Base-by-base conservation (phyloP, 495 filamentous ascomycete species). In the Sordaria brevicollis region DNA sequence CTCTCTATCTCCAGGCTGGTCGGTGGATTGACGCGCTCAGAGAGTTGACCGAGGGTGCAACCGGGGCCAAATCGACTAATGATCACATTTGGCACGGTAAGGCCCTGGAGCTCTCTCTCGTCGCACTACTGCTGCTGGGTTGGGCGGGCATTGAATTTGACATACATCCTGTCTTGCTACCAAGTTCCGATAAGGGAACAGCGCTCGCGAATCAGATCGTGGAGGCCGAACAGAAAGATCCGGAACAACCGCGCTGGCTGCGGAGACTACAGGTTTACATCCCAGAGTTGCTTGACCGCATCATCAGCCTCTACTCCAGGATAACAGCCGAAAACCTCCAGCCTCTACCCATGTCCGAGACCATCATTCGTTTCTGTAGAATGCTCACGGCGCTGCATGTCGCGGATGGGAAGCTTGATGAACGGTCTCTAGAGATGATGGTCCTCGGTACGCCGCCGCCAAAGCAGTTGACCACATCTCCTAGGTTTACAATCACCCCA, bases 11-110 rank as follows among this genome's bases (percentile, higher is more conserved):
- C 69, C 87, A 91, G 74, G 91, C 93, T 71, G 95, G 95, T 36
- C 86, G 92, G 71, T 96, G 94, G 92, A 87, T 86, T 35, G 93
- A 97, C 82, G 94, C 96, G 19, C 74, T 98, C 35, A 93, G 89
- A 76, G 93, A 97, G 77, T 85, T 97, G 35, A 82, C 88, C 31
- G 94, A 97, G 67, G 90, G 90, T 65, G 92, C 90, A 8, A 86
- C 87, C 11, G 86, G 89, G 71, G 91, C 93, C 17, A 91, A 91
- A 77, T 88, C 87, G 37, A 88, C 89, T 73, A 94, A 91, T 77
- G 95, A 98, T 79, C 92, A 97, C 82, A 77, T 97, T 8, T 99
- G 95, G 95, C 92, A 98, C 83, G 95, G 91, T 13, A 99, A 98
- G 80, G 93, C 92, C 4, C 85, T 98, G 35, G 95, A 98, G 75